phyloP scores from a whole-genome alignment of 2,329 filamentous ascomycete species.

The Penicillium sp. region DNA sequence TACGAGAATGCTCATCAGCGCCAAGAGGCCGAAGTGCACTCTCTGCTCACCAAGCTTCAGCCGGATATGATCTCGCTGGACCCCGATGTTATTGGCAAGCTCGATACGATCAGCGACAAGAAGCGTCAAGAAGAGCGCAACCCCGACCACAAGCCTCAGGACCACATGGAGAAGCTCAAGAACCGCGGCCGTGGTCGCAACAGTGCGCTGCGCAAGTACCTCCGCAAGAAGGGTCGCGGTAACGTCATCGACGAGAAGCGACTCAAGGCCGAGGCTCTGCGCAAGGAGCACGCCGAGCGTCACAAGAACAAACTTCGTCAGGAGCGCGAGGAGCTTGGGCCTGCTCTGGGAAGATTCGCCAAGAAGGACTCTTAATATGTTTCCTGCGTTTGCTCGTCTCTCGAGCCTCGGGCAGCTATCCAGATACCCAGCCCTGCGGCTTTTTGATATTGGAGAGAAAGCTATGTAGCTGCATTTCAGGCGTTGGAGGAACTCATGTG shows the following conservation, averaged over 20 bases:
- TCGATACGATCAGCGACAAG: conserved; percentile 77
- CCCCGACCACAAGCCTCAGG: conserved; percentile 67
- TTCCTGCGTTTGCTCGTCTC: conserved; percentile 17
- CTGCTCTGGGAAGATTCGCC: conserved; percentile 81
- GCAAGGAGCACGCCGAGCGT: conserved; percentile 65
- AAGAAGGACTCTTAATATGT: conserved; percentile 53
- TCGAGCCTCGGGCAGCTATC: conserved; percentile 10
- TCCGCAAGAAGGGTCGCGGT: conserved; percentile 86
- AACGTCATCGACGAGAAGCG: conserved; percentile 97
- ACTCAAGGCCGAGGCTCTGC: conserved; percentile 78
- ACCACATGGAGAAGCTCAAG: conserved; percentile 59
- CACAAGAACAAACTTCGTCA: conserved; percentile 65
- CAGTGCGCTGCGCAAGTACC: conserved; percentile 78
- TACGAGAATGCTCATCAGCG: conserved; percentile 92
- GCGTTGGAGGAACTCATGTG: conserved; percentile 23
- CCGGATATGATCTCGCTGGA: conserved; percentile 97
- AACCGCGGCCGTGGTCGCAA: conserved; percentile 88
- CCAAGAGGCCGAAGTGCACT: conserved; percentile 86
- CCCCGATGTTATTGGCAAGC: conserved; percentile 83
- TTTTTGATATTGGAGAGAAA: conserved; percentile 17
- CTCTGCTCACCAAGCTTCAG: conserved; percentile 87
- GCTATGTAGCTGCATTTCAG: conserved; percentile 23
- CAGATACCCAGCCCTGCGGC: conserved; percentile 27
- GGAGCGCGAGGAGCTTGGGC: conserved; percentile 74
- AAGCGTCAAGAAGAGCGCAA: conserved; percentile 75